phyloP scores from a whole-genome alignment of 1,284 basidiomycete species.

The Tremellales sp. region DNA sequence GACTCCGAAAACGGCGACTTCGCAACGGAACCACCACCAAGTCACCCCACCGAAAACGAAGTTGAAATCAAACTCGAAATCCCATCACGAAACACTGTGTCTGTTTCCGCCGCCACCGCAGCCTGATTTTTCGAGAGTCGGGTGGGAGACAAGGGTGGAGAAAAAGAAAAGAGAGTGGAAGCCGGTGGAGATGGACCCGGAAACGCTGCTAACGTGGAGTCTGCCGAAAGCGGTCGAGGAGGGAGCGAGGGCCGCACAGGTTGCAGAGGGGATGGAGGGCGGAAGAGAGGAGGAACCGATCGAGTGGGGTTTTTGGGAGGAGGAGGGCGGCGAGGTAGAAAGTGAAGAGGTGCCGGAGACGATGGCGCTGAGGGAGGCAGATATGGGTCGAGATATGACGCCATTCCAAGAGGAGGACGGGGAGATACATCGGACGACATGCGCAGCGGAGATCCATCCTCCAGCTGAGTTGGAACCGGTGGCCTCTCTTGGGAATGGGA shows the following conservation, averaged over 20 bases:
- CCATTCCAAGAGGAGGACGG: not conserved
- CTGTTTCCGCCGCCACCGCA: conserved; percentile 16
- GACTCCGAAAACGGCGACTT: too few species aligned
- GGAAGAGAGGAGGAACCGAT: not conserved
- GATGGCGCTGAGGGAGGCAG: not conserved
- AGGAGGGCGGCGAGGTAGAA: not conserved
- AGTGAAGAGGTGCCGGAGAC: not conserved
- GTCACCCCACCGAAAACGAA: conserved; percentile 24
- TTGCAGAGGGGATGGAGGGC: not conserved
- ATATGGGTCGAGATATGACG: conserved; percentile 3
- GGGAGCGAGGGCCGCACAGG: not conserved
- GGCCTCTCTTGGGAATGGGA: too few species aligned
- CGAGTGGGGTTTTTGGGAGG: not conserved
- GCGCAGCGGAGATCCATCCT: not conserved
- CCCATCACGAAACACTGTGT: conserved; percentile 22
- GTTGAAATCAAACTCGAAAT: not conserved
- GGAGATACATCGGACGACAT: not conserved
- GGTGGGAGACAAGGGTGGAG: not conserved
- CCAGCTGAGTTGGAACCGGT: not conserved
- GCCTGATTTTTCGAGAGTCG: conserved; percentile 5
- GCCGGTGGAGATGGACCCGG: conserved; percentile 34
- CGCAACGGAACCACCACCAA: conserved; percentile 20
- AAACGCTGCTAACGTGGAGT: conserved; percentile 41
- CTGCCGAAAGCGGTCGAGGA: conserved; percentile 1
- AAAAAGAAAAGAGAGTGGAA: conserved; percentile 16